Conservation (phyloP, 345 rosid genomes). For the Rhizophora apiculata region DNA sequence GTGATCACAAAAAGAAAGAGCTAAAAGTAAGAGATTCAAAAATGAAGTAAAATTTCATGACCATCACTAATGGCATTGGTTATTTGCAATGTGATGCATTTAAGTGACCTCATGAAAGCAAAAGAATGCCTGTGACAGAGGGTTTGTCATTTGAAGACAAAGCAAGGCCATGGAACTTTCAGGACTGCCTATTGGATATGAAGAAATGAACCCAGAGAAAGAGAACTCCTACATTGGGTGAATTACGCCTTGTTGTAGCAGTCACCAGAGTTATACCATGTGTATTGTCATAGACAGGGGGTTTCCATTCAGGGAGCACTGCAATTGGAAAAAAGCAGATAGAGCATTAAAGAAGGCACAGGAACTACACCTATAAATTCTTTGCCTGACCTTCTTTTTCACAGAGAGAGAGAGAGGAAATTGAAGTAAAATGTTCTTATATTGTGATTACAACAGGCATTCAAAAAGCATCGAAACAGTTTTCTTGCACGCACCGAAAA, state of each 20-base stretch:
- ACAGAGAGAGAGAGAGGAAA: neutral
- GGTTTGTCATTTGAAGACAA: neutral
- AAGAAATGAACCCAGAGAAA: neutral
- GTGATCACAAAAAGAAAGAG: conserved; percentile 4
- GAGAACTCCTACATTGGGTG: conserved; percentile 61
- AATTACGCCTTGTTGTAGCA: conserved; percentile 94
- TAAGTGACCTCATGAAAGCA: no score
- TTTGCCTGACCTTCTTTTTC: neutral
- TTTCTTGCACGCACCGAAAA: conserved; percentile 10
- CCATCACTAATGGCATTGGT: no score
- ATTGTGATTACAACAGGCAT: neutral
- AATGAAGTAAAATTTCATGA: no score
- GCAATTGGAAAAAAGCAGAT: conserved; percentile 26
- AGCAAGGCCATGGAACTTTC: neutral
- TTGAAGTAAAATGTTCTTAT: neutral
- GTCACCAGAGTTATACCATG: conserved; percentile 74
- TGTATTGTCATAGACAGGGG: conserved; percentile 86
- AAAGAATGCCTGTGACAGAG: neutral
- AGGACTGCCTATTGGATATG: neutral
- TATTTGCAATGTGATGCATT: no score
- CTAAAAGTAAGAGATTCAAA: neutral
- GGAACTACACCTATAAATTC: neutral
- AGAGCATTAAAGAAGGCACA: conserved; percentile 6
- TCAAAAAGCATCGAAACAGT: neutral
- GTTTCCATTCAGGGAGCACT: conserved; percentile 97